These are phyloP conservation scores for Nymphaea thermarum DNA, from an alignment of 164 flowering plant genomes.

Conservation along the genomic window DNA sequence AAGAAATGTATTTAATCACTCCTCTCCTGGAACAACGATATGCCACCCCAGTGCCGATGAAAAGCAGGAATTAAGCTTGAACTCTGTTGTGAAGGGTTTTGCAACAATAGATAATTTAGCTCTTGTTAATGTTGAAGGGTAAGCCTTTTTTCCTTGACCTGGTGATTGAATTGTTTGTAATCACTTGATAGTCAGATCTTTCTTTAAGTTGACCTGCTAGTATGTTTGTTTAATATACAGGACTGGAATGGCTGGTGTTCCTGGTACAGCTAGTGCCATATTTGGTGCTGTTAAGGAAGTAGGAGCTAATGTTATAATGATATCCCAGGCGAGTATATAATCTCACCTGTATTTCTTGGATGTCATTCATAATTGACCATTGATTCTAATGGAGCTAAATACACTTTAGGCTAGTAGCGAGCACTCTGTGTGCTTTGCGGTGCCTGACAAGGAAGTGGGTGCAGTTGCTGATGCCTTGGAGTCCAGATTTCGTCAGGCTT, in stretches of 20 bases:
- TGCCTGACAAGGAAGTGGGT: constrained; percentile 90
- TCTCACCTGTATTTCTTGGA: constrained; percentile 3
- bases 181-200: neutral
- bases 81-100: constrained; percentile 79
- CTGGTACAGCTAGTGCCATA: constrained; percentile 91
- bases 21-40: constrained; percentile 86
- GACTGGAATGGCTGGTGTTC: constrained; percentile 99
- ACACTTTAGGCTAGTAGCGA: constrained; percentile 88
- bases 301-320: constrained; percentile 98
- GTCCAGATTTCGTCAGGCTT: constrained; percentile 79
- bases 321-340: constrained; percentile 62
- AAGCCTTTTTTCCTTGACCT: constrained; percentile 11
- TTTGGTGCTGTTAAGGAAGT: constrained; percentile 94
- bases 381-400: neutral
- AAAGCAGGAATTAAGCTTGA: constrained; percentile 32
- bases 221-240: constrained; percentile 19
- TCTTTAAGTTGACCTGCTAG: neutral
- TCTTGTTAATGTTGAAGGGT: constrained; percentile 99
- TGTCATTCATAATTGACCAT: neutral
- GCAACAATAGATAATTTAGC: constrained; percentile 97
- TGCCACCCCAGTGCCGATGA: constrained; percentile 39
- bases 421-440: constrained; percentile 99
- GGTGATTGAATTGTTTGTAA: neutral
- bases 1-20: constrained; percentile 84
- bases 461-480: constrained; percentile 77